Evolutionary conservation across 208 protist genomes (phyloP).

Genomic region (Strigomonas culicis): DNA sequence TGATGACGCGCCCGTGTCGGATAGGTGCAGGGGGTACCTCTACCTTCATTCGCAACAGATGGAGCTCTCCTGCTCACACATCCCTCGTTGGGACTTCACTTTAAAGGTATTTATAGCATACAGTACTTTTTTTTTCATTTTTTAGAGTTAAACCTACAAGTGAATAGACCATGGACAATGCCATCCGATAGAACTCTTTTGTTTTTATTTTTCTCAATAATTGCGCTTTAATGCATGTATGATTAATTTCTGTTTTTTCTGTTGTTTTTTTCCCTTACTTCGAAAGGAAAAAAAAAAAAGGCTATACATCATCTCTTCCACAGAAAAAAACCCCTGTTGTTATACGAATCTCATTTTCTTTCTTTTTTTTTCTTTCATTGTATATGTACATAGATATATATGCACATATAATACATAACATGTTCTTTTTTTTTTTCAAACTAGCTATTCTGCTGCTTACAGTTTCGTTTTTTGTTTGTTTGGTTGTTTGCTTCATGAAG

Average conservation of each 20-base stretch:
- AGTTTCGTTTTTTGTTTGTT: conserved; percentile 14
- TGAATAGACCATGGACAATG: background rate
- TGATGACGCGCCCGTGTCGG: too few relatives aligned
- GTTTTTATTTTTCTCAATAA: too few relatives aligned
- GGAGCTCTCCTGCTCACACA: too few relatives aligned
- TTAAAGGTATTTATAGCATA: too few relatives aligned
- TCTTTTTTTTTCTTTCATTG: background rate
- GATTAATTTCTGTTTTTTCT: background rate
- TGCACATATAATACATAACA: too few relatives aligned
- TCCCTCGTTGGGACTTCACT: too few relatives aligned
- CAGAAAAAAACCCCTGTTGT: background rate
- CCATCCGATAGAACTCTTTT: too few relatives aligned
- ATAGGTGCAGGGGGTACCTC: too few relatives aligned
- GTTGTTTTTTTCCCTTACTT: background rate
- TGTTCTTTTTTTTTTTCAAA: conserved; percentile 14
- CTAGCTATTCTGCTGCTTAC: background rate
- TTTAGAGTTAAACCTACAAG: background rate
- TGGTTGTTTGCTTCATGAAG: conserved; percentile 1
- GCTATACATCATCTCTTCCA: background rate
- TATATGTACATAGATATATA: background rate
- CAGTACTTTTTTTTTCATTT: too few relatives aligned
- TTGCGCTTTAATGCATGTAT: background rate
- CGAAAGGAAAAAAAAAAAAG: background rate
- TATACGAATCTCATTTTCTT: conserved; percentile 13
- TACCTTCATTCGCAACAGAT: too few relatives aligned